phyloP scores from a whole-genome alignment of 2,329 filamentous ascomycete genomes.

The Podosphaera leucotricha region DNA sequence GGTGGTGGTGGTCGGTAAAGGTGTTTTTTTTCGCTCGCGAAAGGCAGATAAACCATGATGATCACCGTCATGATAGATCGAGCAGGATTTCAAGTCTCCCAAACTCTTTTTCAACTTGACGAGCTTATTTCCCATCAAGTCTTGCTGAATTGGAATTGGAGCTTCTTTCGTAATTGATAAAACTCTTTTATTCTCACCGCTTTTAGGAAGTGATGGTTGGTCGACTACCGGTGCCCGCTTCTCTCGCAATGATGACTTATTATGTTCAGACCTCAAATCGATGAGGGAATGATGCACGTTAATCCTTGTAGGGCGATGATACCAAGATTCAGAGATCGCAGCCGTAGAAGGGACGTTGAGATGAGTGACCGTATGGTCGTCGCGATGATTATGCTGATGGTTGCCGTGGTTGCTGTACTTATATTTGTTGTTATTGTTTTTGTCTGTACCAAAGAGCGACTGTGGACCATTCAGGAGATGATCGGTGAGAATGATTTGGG shows the following conservation, averaged over 20 bases:
- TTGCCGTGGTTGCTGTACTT: background rate
- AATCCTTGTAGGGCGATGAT: background rate
- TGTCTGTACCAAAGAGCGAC: background rate
- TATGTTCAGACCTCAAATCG: conserved; percentile 12
- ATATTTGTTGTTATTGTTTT: conserved; percentile 2
- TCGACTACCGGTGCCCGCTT: conserved; percentile 6
- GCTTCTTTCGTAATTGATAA: background rate
- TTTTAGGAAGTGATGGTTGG: conserved; percentile 6
- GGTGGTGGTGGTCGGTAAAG: background rate
- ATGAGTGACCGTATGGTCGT: conserved; percentile 4
- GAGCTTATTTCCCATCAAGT: conserved; percentile 13
- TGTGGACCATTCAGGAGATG: background rate
- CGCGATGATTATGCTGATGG: conserved; percentile 7
- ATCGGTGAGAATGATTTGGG: background rate
- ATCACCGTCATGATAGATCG: conserved; percentile 4
- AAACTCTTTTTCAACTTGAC: conserved; percentile 13
- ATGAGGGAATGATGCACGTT: background rate
- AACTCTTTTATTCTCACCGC: conserved; percentile 6
- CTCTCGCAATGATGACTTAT: conserved; percentile 14
- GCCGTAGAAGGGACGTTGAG: background rate
- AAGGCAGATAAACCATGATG: background rate
- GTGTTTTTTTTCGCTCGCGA: background rate
- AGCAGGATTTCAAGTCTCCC: conserved; percentile 3
- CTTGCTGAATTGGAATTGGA: conserved; percentile 12
- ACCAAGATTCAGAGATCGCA: background rate